These are phyloP conservation scores for Begonia fuchsioides DNA, from an alignment of 306 rosid species.

Conservation along the genomic window DNA sequence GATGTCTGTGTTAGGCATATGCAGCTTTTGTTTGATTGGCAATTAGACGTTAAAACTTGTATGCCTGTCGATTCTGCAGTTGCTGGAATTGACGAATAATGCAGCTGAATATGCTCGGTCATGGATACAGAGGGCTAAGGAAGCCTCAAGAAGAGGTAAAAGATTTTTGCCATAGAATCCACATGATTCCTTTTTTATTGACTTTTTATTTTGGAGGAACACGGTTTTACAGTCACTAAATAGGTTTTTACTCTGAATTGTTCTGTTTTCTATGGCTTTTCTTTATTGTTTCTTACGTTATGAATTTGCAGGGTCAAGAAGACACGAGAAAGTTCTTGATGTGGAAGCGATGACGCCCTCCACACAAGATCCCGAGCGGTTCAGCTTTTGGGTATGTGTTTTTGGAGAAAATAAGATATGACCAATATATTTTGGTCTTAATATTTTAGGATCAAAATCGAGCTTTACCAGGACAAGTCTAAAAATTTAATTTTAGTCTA, in stretches of 20 bases:
- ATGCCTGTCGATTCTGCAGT: constrained; percentile 20
- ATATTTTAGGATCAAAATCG: too few relatives aligned
- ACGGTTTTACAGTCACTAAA: too few relatives aligned
- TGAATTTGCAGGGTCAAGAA: constrained; percentile 46
- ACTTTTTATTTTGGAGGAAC: not conserved
- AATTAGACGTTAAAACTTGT: constrained; percentile 8
- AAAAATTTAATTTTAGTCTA: too few relatives aligned
- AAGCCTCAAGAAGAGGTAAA: constrained; percentile 61
- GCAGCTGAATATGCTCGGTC: constrained; percentile 57
- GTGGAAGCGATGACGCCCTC: constrained; percentile 82
- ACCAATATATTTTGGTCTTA: too few relatives aligned
- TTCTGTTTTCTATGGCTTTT: not conserved
- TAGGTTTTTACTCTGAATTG: too few relatives aligned
- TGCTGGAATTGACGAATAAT: constrained; percentile 39
- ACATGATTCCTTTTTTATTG: not conserved
- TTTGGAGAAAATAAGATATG: too few relatives aligned
- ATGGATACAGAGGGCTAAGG: constrained; percentile 67
- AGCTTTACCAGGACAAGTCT: too few relatives aligned
- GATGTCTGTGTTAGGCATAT: too few relatives aligned
- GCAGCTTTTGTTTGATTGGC: constrained; percentile 5
- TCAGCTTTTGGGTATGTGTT: constrained; percentile 78
- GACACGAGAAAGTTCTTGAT: constrained; percentile 51
- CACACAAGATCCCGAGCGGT: constrained; percentile 61
- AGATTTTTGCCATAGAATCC: too few relatives aligned
- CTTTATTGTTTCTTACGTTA: not conserved